Base-by-base conservation (phyloP, 169 alveolate species). In the Theileria luwenshuni region DNA sequence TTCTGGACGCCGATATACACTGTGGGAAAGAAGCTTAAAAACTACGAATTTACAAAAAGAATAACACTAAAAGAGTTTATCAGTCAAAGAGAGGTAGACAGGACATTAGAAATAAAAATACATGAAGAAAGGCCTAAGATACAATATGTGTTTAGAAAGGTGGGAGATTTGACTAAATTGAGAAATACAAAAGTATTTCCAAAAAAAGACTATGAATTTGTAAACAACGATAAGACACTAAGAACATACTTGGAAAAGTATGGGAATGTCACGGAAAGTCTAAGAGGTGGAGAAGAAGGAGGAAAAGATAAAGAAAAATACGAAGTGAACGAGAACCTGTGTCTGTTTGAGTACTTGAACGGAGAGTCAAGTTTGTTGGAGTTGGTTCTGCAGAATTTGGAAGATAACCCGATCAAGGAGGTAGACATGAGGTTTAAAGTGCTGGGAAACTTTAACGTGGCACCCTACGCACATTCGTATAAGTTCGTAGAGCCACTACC, bases 1-100 rank as follows among this genome's bases (percentile, higher is more conserved):
- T 79, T 74, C 47, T 79, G 86, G 86, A 64, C 69, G 25, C 86
- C 86, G 3, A 45, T 79, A 28, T 79, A 70, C 65, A 59, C 43
- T 5, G 69, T 59, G 17, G 70, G 70, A 2, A 61, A 12, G 70
- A 61, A 61, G 33, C 38, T 27, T 3, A 6, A 25, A 38, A 54
- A n/a, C 60, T n/a, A 23, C 27, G 63, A 54, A n/a, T 27, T 8
- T 3, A 1, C 42, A 12, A 54, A 54, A 21, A 54, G 33, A n/a
- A 13, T 54, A 10, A 54, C 43, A 10, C 33, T 54, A 8, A n/a
- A 15, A 54, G 63, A 54, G 33, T 54, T 54, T n/a, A 54, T 54
- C 2, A 13, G 15, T 8, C 38, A 54, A 38, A 54, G 63, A 54
- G 63, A 8, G 8, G 63, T 54, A 25, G 63, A 54, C 27, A 54